Percentiles rank a stretch among this genome's conserved stretches.
These are phyloP conservation scores for Candida saitoana DNA, from an alignment of 805 yeast genomes.

Conservation along the genomic window DNA sequence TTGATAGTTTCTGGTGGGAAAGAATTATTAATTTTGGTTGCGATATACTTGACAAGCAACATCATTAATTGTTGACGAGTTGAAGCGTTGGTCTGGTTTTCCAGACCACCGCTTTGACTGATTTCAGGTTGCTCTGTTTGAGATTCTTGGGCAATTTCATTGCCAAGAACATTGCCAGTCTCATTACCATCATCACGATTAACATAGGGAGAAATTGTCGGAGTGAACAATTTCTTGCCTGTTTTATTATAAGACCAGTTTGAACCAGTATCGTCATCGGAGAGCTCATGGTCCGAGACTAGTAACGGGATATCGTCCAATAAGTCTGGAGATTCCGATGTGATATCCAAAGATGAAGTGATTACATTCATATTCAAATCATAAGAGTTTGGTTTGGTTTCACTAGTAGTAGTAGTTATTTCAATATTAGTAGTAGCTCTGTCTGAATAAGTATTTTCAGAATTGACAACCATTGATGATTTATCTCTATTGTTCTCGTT, in stretches of 20 bases:
- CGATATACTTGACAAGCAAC: constrained; percentile 38
- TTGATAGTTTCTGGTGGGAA: constrained; percentile 36
- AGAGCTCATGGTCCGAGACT: constrained; percentile 29
- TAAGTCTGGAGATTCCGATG: constrained; percentile 2
- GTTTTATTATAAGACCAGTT: constrained; percentile 4
- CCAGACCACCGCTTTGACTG: not conserved
- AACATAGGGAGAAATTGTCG: not conserved
- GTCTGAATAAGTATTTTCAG: not conserved
- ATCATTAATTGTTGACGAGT: constrained; percentile 31
- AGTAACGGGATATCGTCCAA: constrained; percentile 29
- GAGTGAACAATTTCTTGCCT: not conserved
- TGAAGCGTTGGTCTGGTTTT: not conserved
- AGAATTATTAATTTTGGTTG: constrained; percentile 40
- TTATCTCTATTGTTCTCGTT: no score
- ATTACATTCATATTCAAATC: constrained; percentile 2
- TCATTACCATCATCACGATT: not conserved
- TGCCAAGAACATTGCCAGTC: not conserved
- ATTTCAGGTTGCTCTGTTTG: not conserved
- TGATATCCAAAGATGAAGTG: constrained; percentile 3
- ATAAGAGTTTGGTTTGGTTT: not conserved
- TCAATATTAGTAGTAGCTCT: not conserved
- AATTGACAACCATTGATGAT: not conserved
- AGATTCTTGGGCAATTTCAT: constrained; percentile 16
- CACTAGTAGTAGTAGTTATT: not conserved
- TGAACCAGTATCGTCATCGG: constrained; percentile 22